Percentiles rank a stretch among this genome's conserved stretches.
phyloP scores from a whole-genome alignment of 768 basidiomycete genomes.

The Tulasnella sp. region DNA sequence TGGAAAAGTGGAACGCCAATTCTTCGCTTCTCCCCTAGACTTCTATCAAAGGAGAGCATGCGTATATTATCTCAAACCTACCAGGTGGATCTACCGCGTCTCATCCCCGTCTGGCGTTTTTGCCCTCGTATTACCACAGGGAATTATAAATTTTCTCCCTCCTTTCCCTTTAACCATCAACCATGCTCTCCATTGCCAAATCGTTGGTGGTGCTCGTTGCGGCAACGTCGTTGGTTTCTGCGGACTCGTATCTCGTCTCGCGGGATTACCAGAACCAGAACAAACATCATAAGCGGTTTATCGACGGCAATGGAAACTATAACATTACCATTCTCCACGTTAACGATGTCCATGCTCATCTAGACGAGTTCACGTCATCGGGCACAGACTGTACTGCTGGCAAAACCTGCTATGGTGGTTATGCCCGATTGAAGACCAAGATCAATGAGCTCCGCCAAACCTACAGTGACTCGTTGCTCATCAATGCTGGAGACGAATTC shows the following conservation, averaged over 20 bases:
- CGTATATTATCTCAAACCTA: too few species aligned
- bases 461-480: conserved; percentile 30
- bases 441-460: conserved; percentile 26
- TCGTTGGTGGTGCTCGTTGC: too few species aligned
- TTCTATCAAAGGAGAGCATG: too few species aligned
- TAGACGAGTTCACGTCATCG: conserved; percentile 24
- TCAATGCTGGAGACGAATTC: conserved; percentile 39
- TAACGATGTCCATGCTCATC: conserved; percentile 21
- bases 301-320: conserved; percentile 6
- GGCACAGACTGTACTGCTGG: conserved; percentile 28
- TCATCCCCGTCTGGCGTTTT: too few species aligned
- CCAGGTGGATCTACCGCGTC: too few species aligned
- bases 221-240: conserved; percentile 10
- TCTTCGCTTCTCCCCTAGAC: too few species aligned
- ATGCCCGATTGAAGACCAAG: conserved; percentile 32
- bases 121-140: too few species aligned
- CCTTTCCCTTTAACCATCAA: too few species aligned
- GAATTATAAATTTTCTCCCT: too few species aligned
- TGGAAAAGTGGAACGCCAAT: too few species aligned
- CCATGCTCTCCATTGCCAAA: too few species aligned
- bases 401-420: conserved; percentile 27
- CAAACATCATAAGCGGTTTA: conserved; percentile 10
- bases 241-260: conserved; percentile 13
- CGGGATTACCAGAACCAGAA: too few species aligned
- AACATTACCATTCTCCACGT: conserved; percentile 30